phyloP scores from a whole-genome alignment of 257 asterid genomes.

The Jacaranda copaia region DNA sequence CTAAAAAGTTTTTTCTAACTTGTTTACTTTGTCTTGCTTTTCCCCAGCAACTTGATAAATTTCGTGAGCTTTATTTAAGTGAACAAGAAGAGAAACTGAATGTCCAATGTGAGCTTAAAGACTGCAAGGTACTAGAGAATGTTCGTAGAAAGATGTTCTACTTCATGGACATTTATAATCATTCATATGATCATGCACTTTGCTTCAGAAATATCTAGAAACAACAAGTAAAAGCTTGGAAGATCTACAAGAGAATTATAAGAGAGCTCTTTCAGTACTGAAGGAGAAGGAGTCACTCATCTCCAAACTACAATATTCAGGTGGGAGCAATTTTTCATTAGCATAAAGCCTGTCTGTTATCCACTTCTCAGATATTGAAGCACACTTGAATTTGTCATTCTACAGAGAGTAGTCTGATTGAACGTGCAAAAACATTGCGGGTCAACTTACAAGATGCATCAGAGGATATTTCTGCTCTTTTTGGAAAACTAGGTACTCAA shows the following conservation, averaged over 20 bases:
- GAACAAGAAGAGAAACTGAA: constrained; percentile 80
- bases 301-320: constrained; percentile 69
- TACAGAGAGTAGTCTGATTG: constrained; percentile 68
- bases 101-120: constrained; percentile 67
- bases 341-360: neutral
- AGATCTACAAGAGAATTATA: constrained; percentile 66
- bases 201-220: constrained; percentile 61
- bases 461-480: constrained; percentile 68
- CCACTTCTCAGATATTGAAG: constrained; percentile 21
- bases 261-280: constrained; percentile 53
- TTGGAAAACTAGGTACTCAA: constrained; percentile 66
- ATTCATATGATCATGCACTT: constrained; percentile 29
- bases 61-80: constrained; percentile 66
- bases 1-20: constrained; percentile 20
- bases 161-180: constrained; percentile 18
- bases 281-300: constrained; percentile 68
- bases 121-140: constrained; percentile 65
- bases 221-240: constrained; percentile 55
- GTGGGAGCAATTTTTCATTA: constrained; percentile 40
- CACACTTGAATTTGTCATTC: constrained; percentile 22
- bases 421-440: constrained; percentile 70
- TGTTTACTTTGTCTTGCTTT: constrained; percentile 23
- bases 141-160: constrained; percentile 18
- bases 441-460: constrained; percentile 69
- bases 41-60: constrained; percentile 60